Conservation (phyloP, 2,329 filamentous ascomycete species). For the Sordariomycetes sp. region DNA sequence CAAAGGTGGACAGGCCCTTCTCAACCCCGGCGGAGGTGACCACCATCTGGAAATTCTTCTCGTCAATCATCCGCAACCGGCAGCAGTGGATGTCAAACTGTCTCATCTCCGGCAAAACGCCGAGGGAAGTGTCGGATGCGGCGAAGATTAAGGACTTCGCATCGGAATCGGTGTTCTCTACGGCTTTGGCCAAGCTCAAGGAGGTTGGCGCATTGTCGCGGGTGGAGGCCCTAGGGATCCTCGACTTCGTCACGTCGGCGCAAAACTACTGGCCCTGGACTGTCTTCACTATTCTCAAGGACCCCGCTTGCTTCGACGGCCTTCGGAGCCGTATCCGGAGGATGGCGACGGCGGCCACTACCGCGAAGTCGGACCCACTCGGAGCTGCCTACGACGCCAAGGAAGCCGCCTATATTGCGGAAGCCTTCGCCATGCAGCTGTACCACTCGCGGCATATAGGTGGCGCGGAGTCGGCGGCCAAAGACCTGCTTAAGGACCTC, state of each 20-base stretch:
- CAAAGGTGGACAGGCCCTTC: constrained; percentile 65
- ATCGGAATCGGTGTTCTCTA: constrained; percentile 54
- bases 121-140: constrained; percentile 44
- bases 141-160: constrained; percentile 34
- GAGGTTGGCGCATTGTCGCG: constrained; percentile 50
- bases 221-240: constrained; percentile 57
- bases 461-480: constrained; percentile 50
- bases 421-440: constrained; percentile 82
- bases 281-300: constrained; percentile 64
- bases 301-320: constrained; percentile 58
- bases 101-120: constrained; percentile 76
- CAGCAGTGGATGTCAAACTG: constrained; percentile 97
- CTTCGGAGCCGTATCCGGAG: constrained; percentile 57
- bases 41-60: constrained; percentile 73
- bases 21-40: constrained; percentile 50
- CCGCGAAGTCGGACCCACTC: constrained; percentile 39
- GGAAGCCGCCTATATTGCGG: constrained; percentile 70
- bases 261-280: constrained; percentile 97
- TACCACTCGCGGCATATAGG: constrained; percentile 73
- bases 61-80: constrained; percentile 72
- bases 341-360: constrained; percentile 36
- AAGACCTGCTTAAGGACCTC: constrained; percentile 59
- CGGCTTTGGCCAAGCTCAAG: constrained; percentile 58
- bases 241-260: constrained; percentile 77
- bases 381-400: constrained; percentile 50